These are phyloP conservation scores for Thelonectria discophora DNA, from an alignment of 2,329 filamentous ascomycete genomes.

Conservation along the genomic window DNA sequence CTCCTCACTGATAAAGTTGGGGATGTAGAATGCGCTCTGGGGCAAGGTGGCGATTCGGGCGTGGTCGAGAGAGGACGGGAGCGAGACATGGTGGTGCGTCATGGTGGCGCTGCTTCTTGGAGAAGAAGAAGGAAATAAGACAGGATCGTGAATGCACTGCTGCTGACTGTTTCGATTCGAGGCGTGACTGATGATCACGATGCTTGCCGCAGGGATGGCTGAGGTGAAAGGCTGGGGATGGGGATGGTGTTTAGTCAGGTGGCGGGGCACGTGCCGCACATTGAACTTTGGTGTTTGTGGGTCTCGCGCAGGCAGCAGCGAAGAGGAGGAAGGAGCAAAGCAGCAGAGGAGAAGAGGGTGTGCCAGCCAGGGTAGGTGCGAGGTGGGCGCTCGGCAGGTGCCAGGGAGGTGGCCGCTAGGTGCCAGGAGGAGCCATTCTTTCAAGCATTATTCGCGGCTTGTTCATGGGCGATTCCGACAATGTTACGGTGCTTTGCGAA, in stretches of 20 bases:
- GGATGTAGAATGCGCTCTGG: constrained; percentile 80
- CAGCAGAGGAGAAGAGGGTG: too few relatives aligned
- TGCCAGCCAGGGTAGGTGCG: too few relatives aligned
- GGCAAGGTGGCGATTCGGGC: constrained; percentile 66
- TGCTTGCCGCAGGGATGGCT: constrained; percentile 6
- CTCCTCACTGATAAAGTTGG: constrained; percentile 79
- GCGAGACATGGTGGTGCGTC: constrained; percentile 30
- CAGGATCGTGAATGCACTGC: background rate
- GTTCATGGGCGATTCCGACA: background rate
- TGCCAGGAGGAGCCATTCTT: too few relatives aligned
- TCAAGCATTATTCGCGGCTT: too few relatives aligned
- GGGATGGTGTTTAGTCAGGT: constrained; percentile 8
- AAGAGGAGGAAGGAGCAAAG: background rate
- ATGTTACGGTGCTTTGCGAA: constrained; percentile 13
- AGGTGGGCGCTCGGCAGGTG: too few relatives aligned
- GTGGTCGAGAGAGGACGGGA: constrained; percentile 61
- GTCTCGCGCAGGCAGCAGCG: constrained; percentile 19
- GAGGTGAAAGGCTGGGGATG: constrained; percentile 1
- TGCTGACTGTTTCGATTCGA: constrained; percentile 11
- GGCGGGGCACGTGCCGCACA: constrained; percentile 32
- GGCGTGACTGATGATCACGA: constrained; percentile 18
- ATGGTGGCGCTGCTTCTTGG: background rate
- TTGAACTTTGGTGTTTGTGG: background rate
- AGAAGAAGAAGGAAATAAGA: constrained; percentile 3
- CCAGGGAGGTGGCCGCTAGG: too few relatives aligned